These are phyloP conservation scores for Cryptococcus amylolentus DNA, from an alignment of 1,284 basidiomycete species.

Conservation along the genomic window DNA sequence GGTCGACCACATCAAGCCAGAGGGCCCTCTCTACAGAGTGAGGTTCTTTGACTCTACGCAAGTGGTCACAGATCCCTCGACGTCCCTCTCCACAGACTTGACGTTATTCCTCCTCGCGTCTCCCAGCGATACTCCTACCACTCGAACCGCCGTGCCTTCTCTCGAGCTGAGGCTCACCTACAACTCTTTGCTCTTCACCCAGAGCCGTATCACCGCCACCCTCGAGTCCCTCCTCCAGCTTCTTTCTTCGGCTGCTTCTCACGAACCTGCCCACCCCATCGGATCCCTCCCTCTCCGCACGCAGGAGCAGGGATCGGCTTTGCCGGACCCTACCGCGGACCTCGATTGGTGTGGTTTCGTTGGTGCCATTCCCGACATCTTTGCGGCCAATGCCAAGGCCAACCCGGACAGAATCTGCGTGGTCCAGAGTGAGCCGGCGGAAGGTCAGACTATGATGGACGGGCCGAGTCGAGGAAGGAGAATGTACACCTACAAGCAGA, in stretches of 20 bases:
- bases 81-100: slow-evolving; percentile 83
- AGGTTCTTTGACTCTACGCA: slow-evolving; percentile 82
- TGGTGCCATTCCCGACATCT: slow-evolving; percentile 91
- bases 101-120: slow-evolving; percentile 65
- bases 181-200: slow-evolving; percentile 91
- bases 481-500: slow-evolving; percentile 74
- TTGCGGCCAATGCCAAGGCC: slow-evolving; percentile 72
- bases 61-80: slow-evolving; percentile 72
- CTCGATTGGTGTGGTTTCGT: slow-evolving; percentile 97
- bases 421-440: slow-evolving; percentile 64
- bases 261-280: slow-evolving; percentile 58
- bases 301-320: slow-evolving; percentile 61
- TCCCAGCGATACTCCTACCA: slow-evolving; percentile 64
- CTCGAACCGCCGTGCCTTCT: slow-evolving; percentile 60
- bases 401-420: slow-evolving; percentile 79
- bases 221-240: slow-evolving; percentile 83
- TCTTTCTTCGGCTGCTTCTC: slow-evolving; percentile 63
- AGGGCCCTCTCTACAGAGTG: slow-evolving; percentile 74
- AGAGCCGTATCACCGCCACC: slow-evolving; percentile 69
- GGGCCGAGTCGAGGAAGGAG: slow-evolving; percentile 50
- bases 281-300: slow-evolving; percentile 80
- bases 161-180: slow-evolving; percentile 82
- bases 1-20: slow-evolving; percentile 66
- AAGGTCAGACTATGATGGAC: slow-evolving; percentile 43
- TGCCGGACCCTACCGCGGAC: slow-evolving; percentile 84